Conservation (phyloP, 2,329 filamentous ascomycete species). For the Colletotrichum chlorophyti region DNA sequence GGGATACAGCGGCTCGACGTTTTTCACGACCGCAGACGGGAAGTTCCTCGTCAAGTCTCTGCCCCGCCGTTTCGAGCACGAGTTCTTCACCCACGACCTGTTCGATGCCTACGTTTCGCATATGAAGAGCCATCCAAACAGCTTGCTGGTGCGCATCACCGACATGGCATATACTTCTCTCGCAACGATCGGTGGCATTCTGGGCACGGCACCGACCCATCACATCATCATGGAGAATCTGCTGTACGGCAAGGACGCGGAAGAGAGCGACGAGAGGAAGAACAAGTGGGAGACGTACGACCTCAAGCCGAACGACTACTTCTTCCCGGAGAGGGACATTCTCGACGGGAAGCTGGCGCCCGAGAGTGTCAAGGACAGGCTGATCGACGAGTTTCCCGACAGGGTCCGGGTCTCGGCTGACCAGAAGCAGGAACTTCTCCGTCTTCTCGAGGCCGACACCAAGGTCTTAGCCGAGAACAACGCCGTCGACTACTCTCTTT, state of each 20-base stretch:
- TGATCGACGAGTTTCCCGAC: constrained; percentile 73
- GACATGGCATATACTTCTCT: constrained; percentile 68
- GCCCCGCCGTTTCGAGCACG: constrained; percentile 72
- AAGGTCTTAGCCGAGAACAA: constrained; percentile 66
- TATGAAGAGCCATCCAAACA: constrained; percentile 65
- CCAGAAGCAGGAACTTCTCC: constrained; percentile 62
- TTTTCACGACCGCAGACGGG: constrained; percentile 72
- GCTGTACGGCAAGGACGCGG: constrained; percentile 63
- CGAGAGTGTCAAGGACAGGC: constrained; percentile 68
- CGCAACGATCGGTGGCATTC: constrained; percentile 62
- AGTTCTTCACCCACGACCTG: constrained; percentile 72
- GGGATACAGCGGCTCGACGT: constrained; percentile 79
- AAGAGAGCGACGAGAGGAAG: constrained; percentile 41
- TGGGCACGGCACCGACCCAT: constrained; percentile 70
- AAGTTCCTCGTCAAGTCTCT: constrained; percentile 76
- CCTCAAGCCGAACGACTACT: constrained; percentile 76
- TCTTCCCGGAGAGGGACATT: constrained; percentile 77
- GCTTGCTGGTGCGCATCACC: constrained; percentile 73
- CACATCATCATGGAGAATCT: constrained; percentile 84
- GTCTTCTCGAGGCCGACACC: constrained; percentile 66
- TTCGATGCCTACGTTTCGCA: constrained; percentile 69
- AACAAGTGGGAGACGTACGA: constrained; percentile 74
- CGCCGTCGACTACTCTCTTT: constrained; percentile 78
- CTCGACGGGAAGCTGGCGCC: constrained; percentile 68
- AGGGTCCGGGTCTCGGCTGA: constrained; percentile 64